Evolutionary conservation across 2,329 filamentous ascomycete genomes (phyloP).

Genomic region (Byssoonygena ceratinophila): DNA sequence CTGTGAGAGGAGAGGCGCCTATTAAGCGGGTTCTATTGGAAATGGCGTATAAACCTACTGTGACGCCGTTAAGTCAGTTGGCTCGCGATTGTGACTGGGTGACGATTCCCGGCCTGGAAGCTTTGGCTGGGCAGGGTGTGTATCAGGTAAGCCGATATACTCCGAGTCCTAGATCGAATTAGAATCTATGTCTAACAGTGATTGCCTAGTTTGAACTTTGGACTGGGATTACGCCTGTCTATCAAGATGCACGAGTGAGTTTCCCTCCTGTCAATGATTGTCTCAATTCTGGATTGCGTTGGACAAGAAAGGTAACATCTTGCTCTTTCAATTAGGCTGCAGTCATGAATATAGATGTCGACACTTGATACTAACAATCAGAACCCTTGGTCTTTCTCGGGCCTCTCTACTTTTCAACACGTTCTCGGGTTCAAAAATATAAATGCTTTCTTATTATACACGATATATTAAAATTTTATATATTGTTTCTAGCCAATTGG

Average conservation of each 20-base stretch:
- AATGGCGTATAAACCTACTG: constrained; percentile 88
- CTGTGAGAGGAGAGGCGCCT: constrained; percentile 37
- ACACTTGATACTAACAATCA: background rate
- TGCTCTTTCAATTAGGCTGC: constrained; percentile 10
- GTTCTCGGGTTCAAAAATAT: background rate
- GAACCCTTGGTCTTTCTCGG: background rate
- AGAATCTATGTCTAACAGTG: constrained; percentile 10
- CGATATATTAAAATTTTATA: background rate
- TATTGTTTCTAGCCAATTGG: no score
- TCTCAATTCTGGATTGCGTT: background rate
- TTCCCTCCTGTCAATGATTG: background rate
- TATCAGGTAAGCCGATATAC: constrained; percentile 56
- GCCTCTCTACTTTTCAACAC: background rate
- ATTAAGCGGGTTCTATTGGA: constrained; percentile 57
- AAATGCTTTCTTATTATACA: background rate
- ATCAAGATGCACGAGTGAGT: constrained; percentile 54
- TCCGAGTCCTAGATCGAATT: constrained; percentile 4
- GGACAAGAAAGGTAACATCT: background rate
- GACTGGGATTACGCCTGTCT: constrained; percentile 70
- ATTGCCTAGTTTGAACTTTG: constrained; percentile 59
- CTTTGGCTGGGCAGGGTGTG: constrained; percentile 71
- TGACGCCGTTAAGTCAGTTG: constrained; percentile 75
- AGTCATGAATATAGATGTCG: constrained; percentile 11
- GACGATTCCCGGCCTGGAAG: constrained; percentile 78
- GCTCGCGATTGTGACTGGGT: constrained; percentile 69